These are phyloP conservation scores for Scortechinia acanthostroma DNA, from an alignment of 2,329 filamentous ascomycete genomes.

Conservation along the genomic window DNA sequence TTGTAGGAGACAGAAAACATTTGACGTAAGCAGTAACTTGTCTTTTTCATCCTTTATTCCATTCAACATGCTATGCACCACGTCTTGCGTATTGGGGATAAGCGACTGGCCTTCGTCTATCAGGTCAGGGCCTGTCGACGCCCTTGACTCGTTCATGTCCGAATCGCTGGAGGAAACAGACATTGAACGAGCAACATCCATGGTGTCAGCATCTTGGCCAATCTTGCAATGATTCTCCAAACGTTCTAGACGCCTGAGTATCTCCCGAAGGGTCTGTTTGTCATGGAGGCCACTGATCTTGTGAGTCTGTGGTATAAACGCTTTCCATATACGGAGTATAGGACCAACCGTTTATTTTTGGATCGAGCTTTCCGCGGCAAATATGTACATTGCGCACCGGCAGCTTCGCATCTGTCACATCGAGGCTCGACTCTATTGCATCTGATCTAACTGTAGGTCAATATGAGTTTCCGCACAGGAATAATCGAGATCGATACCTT, in stretches of 20 bases:
- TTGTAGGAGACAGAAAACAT: not conserved
- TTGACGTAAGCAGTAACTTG: not conserved
- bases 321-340: not conserved
- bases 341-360: not conserved
- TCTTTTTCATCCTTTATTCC: not conserved
- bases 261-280: not conserved
- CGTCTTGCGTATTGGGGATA: not conserved
- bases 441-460: constrained; percentile 7
- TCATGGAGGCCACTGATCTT: not conserved
- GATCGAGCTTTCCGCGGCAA: constrained; percentile 8
- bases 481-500: not conserved
- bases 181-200: not conserved
- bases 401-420: constrained; percentile 10
- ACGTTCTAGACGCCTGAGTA: not conserved
- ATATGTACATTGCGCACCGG: constrained; percentile 7
- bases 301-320: not conserved
- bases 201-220: not conserved
- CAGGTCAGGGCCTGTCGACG: no score
- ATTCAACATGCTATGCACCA: not conserved
- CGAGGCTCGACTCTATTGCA: constrained; percentile 9
- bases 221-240: not conserved
- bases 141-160: not conserved
- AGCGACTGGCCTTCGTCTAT: not conserved
- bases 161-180: not conserved
- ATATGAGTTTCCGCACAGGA: not conserved